Base-by-base conservation (phyloP, 1,284 basidiomycete species). In the Macrocybe sp. region DNA sequence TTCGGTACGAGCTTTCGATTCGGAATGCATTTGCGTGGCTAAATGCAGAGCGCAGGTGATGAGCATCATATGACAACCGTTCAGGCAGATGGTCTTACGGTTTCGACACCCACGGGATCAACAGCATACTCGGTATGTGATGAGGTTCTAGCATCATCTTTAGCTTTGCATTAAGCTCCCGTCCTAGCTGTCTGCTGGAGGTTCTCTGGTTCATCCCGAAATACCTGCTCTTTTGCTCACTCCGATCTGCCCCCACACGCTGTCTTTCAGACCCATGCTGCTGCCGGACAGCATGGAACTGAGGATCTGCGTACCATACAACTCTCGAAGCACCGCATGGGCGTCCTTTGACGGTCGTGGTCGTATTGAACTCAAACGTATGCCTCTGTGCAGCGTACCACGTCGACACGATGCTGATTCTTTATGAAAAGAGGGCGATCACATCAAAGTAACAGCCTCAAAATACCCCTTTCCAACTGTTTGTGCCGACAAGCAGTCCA, bases 1-100 rank as follows among this genome's bases (percentile, higher is more conserved):
- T 99, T 99, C 60, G 96, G 96, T 93, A 59, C 59, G 85, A 72
- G 9, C 14, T 6, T 50, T 34, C 39, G 43, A 37, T 45, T 32
- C 33, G n/a, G 34, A 46, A 14, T 38, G 9, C 5, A 29, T 29
- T 11, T 29, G 12, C 9, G n/a, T 47, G 14, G 31, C 14, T 36
- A 32, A 39, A 33, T 28, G 31, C 16, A 50, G 3, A 41, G 7
- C 3, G 16, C 12, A 97, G 94, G 93, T 51, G 97, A 99, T 61
- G 96, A 99, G 58, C 92, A 98, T 65, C 97, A 99, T 71, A 86
- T 99, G 79, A 99, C 97, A 0, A 99, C 97, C 0, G 97, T 98
- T 1, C 97, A 99, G 69, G 97, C 96, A 0, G 97, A 99, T 62
- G 97, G 97, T 2, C 72, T 99, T 28, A 95, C 91, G 31, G 89